phyloP scores from a whole-genome alignment of 768 basidiomycete species.

The Trametes gibbosa region DNA sequence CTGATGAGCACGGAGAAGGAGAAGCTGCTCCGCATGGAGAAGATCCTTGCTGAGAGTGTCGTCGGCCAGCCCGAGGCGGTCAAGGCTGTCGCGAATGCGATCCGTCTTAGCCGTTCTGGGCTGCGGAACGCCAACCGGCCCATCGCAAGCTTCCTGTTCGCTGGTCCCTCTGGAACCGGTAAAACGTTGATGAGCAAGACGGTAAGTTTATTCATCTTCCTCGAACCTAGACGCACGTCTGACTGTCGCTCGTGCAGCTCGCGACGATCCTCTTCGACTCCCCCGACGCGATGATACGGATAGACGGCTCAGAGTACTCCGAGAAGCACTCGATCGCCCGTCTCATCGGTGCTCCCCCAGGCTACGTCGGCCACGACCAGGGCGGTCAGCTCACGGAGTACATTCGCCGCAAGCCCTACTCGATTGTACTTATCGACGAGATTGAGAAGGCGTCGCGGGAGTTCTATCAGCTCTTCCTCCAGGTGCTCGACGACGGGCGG shows the following conservation, averaged over 20 bases:
- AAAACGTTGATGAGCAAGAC: constrained; percentile 92
- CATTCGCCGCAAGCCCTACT: constrained; percentile 87
- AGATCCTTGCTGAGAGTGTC: constrained; percentile 69
- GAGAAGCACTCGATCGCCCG: constrained; percentile 76
- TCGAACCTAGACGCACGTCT: neutral
- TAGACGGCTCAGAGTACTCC: constrained; percentile 93
- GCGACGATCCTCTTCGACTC: constrained; percentile 89
- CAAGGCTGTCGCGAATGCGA: constrained; percentile 90
- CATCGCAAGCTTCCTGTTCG: constrained; percentile 90
- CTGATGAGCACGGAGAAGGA: constrained; percentile 89
- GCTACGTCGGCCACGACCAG: constrained; percentile 89
- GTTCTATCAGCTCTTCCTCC: constrained; percentile 69
- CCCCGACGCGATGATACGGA: constrained; percentile 85
- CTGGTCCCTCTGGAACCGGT: constrained; percentile 87
- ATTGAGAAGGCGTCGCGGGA: constrained; percentile 88
- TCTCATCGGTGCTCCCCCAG: constrained; percentile 72
- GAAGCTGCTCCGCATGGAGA: constrained; percentile 85
- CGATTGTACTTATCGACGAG: constrained; percentile 82
- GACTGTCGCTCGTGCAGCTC: constrained; percentile 47
- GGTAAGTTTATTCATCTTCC: constrained; percentile 40
- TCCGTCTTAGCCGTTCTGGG: constrained; percentile 91
- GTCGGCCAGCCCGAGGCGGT: constrained; percentile 92
- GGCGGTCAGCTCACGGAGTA: constrained; percentile 94
- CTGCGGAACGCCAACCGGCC: constrained; percentile 85
- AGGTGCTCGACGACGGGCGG: constrained; percentile 90